Conservation (phyloP, 2,329 filamentous ascomycete species). For the Nemania sp. region DNA sequence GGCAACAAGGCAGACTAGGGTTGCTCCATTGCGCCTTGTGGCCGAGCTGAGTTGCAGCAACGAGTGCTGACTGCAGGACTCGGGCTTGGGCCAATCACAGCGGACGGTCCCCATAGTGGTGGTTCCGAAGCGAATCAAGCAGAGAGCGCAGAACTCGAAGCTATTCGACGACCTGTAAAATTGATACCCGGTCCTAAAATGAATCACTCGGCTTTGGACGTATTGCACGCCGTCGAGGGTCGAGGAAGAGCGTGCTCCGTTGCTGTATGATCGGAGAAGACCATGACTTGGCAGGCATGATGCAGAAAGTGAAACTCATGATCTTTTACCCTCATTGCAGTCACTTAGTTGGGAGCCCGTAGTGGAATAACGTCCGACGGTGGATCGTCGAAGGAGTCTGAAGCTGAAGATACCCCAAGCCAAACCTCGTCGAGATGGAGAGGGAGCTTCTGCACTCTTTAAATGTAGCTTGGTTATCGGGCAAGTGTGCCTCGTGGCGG, state of each 20-base stretch:
- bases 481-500: neutral
- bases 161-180: constrained; percentile 40
- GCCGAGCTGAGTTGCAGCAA: constrained; percentile 51
- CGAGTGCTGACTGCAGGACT: constrained; percentile 52
- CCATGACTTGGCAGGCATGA: constrained; percentile 36
- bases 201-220: constrained; percentile 47
- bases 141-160: constrained; percentile 43
- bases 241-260: constrained; percentile 32
- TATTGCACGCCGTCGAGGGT: constrained; percentile 44
- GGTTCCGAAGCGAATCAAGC: constrained; percentile 34
- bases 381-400: constrained; percentile 15
- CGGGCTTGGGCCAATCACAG: constrained; percentile 51
- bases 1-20: constrained; percentile 54
- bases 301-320: constrained; percentile 37
- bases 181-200: constrained; percentile 41
- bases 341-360: constrained; percentile 26
- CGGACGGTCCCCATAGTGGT: constrained; percentile 38
- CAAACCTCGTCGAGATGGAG: constrained; percentile 10
- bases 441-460: constrained; percentile 29
- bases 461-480: constrained; percentile 19
- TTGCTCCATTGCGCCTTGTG: constrained; percentile 50
- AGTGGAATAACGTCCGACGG: constrained; percentile 23
- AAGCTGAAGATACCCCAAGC: constrained; percentile 9
- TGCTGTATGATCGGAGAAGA: constrained; percentile 32
- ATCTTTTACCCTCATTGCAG: constrained; percentile 29